A percentile compares a stretch with the other conserved stretches of the same genome.
phyloP scores from a whole-genome alignment of 495 filamentous ascomycete species.

The Rusavskia elegans region DNA sequence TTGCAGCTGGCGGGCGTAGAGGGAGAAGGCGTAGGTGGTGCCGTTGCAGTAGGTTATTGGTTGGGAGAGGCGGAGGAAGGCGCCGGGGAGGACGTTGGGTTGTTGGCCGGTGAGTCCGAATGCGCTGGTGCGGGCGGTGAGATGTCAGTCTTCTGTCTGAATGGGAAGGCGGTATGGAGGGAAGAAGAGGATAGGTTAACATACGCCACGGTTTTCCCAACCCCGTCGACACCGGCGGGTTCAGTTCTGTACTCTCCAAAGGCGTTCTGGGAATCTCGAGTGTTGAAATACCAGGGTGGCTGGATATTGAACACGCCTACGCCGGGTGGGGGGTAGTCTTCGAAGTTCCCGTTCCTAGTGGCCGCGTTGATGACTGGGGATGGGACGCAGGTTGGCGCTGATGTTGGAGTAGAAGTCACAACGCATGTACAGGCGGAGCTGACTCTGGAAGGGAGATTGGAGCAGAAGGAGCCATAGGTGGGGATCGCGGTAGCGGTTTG shows the following conservation, averaged over 20 bases:
- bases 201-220: too few relatives aligned
- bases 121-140: background rate
- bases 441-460: background rate
- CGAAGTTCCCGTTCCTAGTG: background rate
- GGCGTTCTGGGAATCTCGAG: background rate
- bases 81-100: background rate
- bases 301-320: background rate
- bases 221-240: too few relatives aligned
- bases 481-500: background rate
- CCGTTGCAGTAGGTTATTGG: background rate
- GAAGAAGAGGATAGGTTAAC: too few relatives aligned
- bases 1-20: background rate
- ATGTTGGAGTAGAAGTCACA: background rate
- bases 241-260: background rate
- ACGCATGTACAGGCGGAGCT: background rate
- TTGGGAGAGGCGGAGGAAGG: background rate
- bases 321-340: background rate
- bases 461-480: background rate
- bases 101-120: background rate
- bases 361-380: background rate
- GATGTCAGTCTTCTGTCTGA: too few relatives aligned
- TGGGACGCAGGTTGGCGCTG: background rate
- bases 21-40: background rate
- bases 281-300: background rate
- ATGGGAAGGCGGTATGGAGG: background rate